These are phyloP conservation scores for Biscogniauxia sp. DNA, from an alignment of 2,329 filamentous ascomycete genomes.

Conservation along the genomic window DNA sequence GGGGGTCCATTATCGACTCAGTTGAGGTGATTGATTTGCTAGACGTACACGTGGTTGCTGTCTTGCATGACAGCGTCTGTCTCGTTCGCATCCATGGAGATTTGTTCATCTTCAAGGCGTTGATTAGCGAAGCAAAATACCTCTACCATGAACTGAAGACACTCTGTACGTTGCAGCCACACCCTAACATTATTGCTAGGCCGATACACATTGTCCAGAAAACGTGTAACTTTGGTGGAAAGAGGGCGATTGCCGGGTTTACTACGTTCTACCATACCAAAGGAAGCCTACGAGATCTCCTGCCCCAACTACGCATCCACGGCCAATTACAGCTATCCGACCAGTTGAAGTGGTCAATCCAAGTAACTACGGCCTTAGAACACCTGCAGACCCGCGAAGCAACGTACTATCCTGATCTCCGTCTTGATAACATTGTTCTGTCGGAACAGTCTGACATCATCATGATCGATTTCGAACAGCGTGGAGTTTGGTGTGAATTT, in stretches of 20 bases:
- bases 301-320: constrained; percentile 51
- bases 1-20: constrained; percentile 41
- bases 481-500: constrained; percentile 62
- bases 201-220: constrained; percentile 57
- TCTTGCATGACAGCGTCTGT: constrained; percentile 60
- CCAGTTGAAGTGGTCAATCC: constrained; percentile 53
- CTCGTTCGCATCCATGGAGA: constrained; percentile 45
- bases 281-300: constrained; percentile 54
- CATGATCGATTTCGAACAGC: constrained; percentile 62
- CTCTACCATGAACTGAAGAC: constrained; percentile 60
- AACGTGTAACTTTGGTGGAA: constrained; percentile 53
- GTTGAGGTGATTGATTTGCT: constrained; percentile 49
- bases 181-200: constrained; percentile 50
- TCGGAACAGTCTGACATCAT: constrained; percentile 45
- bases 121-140: constrained; percentile 57
- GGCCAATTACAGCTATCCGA: constrained; percentile 39
- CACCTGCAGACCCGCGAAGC: constrained; percentile 46
- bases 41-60: constrained; percentile 47
- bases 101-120: constrained; percentile 55
- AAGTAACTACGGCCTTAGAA: constrained; percentile 50
- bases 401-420: constrained; percentile 57
- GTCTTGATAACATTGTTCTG: constrained; percentile 58
- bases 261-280: constrained; percentile 51
- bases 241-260: constrained; percentile 56
- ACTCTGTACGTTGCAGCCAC: constrained; percentile 50